Conservation (phyloP, 164 flowering plant species). For the Nymphaea colorata region DNA sequence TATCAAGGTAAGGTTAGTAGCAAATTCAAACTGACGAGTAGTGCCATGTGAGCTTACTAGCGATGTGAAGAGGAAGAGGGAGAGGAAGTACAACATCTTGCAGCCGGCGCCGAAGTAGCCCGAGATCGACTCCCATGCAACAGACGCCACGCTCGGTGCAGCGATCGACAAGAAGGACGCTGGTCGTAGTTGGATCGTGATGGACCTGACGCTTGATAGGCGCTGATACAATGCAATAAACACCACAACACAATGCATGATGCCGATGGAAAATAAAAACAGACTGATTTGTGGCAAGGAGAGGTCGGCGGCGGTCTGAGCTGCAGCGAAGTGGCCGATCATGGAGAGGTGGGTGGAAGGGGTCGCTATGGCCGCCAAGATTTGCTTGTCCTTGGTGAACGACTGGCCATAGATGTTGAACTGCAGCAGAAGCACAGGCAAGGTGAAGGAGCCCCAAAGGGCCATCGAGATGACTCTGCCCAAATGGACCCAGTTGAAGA, state of each 20-base stretch:
- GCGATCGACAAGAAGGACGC: slow-evolving; percentile 21
- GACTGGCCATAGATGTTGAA: slow-evolving; percentile 24
- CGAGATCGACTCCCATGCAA: slow-evolving; percentile 20
- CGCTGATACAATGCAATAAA: slow-evolving; percentile 21
- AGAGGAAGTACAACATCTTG: slow-evolving; percentile 19
- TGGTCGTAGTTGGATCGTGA: slow-evolving; percentile 13
- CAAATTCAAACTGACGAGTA: too few species aligned
- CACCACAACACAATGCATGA: slow-evolving; percentile 17
- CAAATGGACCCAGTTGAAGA: not conserved
- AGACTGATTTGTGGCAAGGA: slow-evolving; percentile 19
- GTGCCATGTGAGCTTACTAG: slow-evolving; percentile 11
- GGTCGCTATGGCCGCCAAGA: not conserved
- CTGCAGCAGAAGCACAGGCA: slow-evolving; percentile 15
- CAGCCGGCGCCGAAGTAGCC: slow-evolving; percentile 13
- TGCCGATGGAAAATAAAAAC: slow-evolving; percentile 18
- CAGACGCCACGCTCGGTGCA: slow-evolving; percentile 20
- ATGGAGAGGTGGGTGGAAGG: slow-evolving; percentile 11
- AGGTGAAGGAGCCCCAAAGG: slow-evolving; percentile 14
- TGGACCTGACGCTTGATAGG: slow-evolving; percentile 5
- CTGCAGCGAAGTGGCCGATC: slow-evolving; percentile 19
- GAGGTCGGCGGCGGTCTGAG: slow-evolving; percentile 15
- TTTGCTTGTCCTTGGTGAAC: slow-evolving; percentile 6
- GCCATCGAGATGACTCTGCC: slow-evolving; percentile 3
- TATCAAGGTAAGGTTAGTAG: not conserved
- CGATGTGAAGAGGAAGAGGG: slow-evolving; percentile 18